A percentile compares a stretch with the other conserved stretches of the same genome.
These are phyloP conservation scores for Globisporangium parvum DNA, from an alignment of 352 stramenopile species.

Conservation along the genomic window DNA sequence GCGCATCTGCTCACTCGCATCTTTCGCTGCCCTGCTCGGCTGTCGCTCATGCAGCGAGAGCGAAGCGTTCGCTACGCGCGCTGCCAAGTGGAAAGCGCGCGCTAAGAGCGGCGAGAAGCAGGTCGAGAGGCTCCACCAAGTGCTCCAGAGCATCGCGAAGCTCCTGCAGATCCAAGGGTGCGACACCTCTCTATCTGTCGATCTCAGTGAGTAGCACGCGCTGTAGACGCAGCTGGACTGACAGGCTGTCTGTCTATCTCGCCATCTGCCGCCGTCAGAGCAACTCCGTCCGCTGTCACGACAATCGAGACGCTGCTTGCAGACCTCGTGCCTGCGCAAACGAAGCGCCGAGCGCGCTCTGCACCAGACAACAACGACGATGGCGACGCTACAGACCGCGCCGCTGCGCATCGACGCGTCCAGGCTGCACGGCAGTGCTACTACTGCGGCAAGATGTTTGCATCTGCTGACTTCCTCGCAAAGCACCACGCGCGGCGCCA, in stretches of 20 bases:
- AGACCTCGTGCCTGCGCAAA: slow-evolving; percentile 31
- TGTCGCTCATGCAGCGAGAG: slow-evolving; percentile 35
- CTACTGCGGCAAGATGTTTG: slow-evolving; percentile 68
- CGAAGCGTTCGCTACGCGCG: slow-evolving; percentile 27
- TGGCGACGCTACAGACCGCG: neutral
- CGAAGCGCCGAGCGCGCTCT: neutral
- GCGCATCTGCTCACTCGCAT: no score
- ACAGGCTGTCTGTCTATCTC: no score
- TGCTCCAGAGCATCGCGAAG: slow-evolving; percentile 70
- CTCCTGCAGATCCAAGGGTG: slow-evolving; percentile 67
- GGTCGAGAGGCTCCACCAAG: slow-evolving; percentile 69
- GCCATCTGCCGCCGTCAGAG: slow-evolving; percentile 13
- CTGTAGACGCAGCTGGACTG: neutral
- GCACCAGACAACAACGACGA: slow-evolving; percentile 5
- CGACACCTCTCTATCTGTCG: neutral
- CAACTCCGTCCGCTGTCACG: slow-evolving; percentile 43
- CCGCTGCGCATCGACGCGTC: slow-evolving; percentile 2
- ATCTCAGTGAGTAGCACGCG: no score
- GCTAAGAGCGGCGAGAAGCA: slow-evolving; percentile 43
- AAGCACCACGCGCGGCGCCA: slow-evolving; percentile 60
- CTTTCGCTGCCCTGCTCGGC: no score
- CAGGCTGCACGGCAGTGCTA: slow-evolving; percentile 48
- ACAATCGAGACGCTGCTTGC: slow-evolving; percentile 54
- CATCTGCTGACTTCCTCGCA: slow-evolving; percentile 46
- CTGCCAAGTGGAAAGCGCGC: slow-evolving; percentile 50